phyloP scores from a whole-genome alignment of 2,329 filamentous ascomycete genomes.

The Grosmannia clavigera region DNA sequence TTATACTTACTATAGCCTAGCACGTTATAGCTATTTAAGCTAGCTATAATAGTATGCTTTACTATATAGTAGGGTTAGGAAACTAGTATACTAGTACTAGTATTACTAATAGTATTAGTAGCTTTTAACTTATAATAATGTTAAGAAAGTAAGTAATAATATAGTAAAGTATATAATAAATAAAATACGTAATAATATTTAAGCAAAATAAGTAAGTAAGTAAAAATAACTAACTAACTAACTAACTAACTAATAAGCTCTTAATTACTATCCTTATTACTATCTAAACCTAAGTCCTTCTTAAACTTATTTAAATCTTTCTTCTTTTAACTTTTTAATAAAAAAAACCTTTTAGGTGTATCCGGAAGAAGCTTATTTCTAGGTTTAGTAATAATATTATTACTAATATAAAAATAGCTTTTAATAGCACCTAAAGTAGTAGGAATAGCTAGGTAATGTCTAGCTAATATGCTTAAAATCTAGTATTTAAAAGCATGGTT shows the following conservation, averaged over 20 bases:
- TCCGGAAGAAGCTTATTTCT: neutral
- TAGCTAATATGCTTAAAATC: neutral
- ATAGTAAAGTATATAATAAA: no score
- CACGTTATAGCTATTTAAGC: no score
- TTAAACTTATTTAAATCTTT: neutral
- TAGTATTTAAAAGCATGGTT: neutral
- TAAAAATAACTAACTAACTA: neutral
- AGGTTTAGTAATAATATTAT: constrained; percentile 1
- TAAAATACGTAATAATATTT: neutral
- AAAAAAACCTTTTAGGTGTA: neutral
- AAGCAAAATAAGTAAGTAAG: no score
- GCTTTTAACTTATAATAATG: no score
- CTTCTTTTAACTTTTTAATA: neutral
- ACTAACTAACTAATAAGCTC: neutral
- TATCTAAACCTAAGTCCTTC: neutral
- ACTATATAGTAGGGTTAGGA: neutral
- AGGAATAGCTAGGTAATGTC: neutral
- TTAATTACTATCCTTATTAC: neutral
- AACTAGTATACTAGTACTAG: neutral
- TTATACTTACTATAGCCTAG: neutral
- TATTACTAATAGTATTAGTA: neutral
- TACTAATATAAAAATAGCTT: neutral
- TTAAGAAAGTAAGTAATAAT: no score
- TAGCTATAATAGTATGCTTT: neutral
- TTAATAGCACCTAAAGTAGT: neutral